Conservation (phyloP, 805 yeast species). For the Saccharomycopsis vini region DNA sequence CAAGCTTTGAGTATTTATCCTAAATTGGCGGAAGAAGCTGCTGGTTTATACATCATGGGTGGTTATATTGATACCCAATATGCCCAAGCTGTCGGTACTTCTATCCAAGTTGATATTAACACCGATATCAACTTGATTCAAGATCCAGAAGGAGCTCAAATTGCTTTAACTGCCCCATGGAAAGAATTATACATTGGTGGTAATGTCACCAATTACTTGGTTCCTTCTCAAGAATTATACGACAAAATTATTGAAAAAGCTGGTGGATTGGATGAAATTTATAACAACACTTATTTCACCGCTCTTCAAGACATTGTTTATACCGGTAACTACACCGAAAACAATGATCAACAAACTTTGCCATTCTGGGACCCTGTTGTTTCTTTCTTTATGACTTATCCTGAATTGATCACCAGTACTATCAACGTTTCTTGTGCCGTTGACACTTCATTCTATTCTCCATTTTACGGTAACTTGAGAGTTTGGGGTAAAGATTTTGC, state of each 20-base stretch:
- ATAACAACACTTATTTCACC: conserved; percentile 25
- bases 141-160: conserved; percentile 40
- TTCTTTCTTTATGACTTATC: conserved; percentile 29
- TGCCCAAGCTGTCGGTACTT: conserved; percentile 27
- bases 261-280: conserved; percentile 26
- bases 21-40: conserved; percentile 31
- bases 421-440: conserved; percentile 29
- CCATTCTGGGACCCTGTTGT: conserved; percentile 39
- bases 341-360: conserved; percentile 28
- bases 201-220: conserved; percentile 33
- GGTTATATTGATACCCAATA: conserved; percentile 36
- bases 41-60: conserved; percentile 35
- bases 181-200: conserved; percentile 32
- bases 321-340: conserved; percentile 29
- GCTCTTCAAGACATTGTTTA: conserved; percentile 27
- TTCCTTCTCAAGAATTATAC: conserved; percentile 32
- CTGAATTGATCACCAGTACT: conserved; percentile 28
- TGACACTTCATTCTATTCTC: conserved; percentile 33
- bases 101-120: conserved; percentile 31
- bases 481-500: conserved; percentile 31
- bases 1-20: conserved; percentile 35
- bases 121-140: conserved; percentile 36
- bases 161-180: conserved; percentile 35
- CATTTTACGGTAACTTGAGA: conserved; percentile 34
- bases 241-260: conserved; percentile 30